These are phyloP conservation scores for Bifiguratus adelaidae DNA, from an alignment of 192 early-diverging fungal species.

Conservation along the genomic window DNA sequence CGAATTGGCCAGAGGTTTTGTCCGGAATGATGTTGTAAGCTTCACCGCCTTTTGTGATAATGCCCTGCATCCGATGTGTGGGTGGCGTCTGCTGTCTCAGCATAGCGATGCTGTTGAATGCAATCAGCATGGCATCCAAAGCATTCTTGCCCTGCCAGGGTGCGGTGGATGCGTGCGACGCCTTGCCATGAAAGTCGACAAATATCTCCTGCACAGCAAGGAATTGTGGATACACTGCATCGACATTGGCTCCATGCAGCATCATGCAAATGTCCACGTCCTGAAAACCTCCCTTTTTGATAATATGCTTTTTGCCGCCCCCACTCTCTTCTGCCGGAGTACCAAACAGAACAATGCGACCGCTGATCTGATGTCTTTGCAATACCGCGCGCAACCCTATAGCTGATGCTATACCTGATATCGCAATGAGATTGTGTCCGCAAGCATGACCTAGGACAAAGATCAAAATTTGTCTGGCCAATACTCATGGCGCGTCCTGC, in stretches of 20 bases:
- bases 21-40: conserved; percentile 47
- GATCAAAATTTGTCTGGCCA: too few species aligned
- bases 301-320: conserved; percentile 60
- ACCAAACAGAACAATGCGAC: conserved; percentile 59
- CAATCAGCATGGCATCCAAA: conserved; percentile 41
- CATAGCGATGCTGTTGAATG: conserved; percentile 39
- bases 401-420: conserved; percentile 45
- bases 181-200: conserved; percentile 42
- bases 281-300: conserved; percentile 51
- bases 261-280: conserved; percentile 55
- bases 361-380: too few species aligned
- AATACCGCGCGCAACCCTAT: conserved; percentile 27
- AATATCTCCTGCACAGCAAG: conserved; percentile 23
- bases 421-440: conserved; percentile 60
- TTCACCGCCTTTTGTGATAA: conserved; percentile 42
- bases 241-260: conserved; percentile 48
- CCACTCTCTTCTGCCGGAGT: conserved; percentile 63
- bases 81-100: conserved; percentile 46
- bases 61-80: conserved; percentile 45
- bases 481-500: too few species aligned
- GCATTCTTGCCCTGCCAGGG: conserved; percentile 60
- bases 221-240: conserved; percentile 6
- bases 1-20: conserved; percentile 29
- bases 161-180: conserved; percentile 42
- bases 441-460: too few species aligned